Evolutionary conservation across 371 early-diverging fungal species (phyloP).

Genomic region (Basidiobolus meristosporus): DNA sequence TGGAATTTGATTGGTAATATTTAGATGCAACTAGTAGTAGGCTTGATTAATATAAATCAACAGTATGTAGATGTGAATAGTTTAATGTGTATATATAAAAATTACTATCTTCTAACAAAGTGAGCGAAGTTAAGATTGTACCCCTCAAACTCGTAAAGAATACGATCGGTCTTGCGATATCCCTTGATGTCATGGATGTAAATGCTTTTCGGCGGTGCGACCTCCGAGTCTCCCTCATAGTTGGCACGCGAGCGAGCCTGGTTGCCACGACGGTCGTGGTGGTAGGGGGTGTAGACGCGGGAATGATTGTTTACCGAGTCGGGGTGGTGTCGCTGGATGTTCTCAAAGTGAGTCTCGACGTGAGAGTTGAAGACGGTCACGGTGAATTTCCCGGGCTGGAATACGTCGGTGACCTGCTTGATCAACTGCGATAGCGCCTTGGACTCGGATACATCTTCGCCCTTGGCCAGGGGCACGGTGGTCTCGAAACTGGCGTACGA

Average conservation of each 20-base stretch:
- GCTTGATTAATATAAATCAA: too few species aligned
- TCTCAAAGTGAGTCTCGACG: conserved; percentile 11
- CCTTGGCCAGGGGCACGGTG: conserved; percentile 40
- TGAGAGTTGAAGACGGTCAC: conserved; percentile 53
- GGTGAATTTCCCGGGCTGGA: conserved; percentile 62
- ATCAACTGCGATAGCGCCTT: conserved; percentile 45
- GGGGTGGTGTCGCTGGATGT: conserved; percentile 17
- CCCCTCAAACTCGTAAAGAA: conserved; percentile 58
- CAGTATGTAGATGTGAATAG: too few species aligned
- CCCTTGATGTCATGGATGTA: conserved; percentile 23
- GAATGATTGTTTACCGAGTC: too few species aligned
- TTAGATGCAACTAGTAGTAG: too few species aligned
- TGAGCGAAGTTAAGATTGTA: conserved; percentile 56
- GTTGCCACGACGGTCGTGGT: too few species aligned
- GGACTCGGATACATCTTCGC: conserved; percentile 12
- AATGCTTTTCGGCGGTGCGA: too few species aligned
- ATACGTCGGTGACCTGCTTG: conserved; percentile 48
- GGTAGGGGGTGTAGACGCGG: too few species aligned
- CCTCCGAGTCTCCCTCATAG: too few species aligned
- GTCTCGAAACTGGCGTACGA: conserved; percentile 95
- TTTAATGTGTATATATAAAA: too few species aligned
- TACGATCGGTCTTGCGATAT: conserved; percentile 39
- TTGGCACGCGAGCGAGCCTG: too few species aligned
- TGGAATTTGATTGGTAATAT: too few species aligned
- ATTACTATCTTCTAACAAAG: too few species aligned